phyloP scores from a whole-genome alignment of 805 yeast genomes.

The Priceomyces melissophilus region DNA sequence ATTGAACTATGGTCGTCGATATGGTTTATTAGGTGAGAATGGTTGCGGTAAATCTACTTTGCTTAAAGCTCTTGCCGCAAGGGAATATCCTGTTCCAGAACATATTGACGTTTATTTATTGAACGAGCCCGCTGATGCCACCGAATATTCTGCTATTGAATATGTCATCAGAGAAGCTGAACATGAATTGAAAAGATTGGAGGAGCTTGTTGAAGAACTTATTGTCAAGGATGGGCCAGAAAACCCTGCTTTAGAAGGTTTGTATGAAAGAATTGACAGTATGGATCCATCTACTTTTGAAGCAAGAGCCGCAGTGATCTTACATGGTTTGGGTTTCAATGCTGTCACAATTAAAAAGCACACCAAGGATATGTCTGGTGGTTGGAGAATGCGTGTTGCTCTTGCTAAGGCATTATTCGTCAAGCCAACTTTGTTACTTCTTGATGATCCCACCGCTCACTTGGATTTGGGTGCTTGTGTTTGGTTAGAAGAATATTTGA shows the following conservation, averaged over 20 bases:
- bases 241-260: slow-evolving; percentile 74
- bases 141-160: slow-evolving; percentile 88
- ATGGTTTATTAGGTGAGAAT: slow-evolving; percentile 96
- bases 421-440: slow-evolving; percentile 88
- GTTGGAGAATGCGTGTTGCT: slow-evolving; percentile 99
- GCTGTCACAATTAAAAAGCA: slow-evolving; percentile 80
- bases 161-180: slow-evolving; percentile 98
- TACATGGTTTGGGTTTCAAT: slow-evolving; percentile 97
- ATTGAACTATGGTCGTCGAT: slow-evolving; percentile 95
- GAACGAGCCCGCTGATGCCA: slow-evolving; percentile 97
- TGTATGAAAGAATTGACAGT: slow-evolving; percentile 92
- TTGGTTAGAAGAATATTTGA: slow-evolving; percentile 97
- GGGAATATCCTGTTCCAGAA: slow-evolving; percentile 95
- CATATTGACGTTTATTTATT: slow-evolving; percentile 85
- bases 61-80: slow-evolving; percentile 87
- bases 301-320: slow-evolving; percentile 90
- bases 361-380: slow-evolving; percentile 99
- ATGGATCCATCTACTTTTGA: slow-evolving; percentile 97
- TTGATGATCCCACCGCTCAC: slow-evolving; percentile 99
- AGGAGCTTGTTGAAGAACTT: slow-evolving; percentile 84
- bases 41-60: slow-evolving; percentile 99
- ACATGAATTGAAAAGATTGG: slow-evolving; percentile 83
- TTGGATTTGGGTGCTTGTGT: slow-evolving; percentile 99
- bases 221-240: slow-evolving; percentile 94
- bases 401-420: slow-evolving; percentile 96